Conservation (phyloP, 345 rosid species). For the Nasturtium officinale region DNA sequence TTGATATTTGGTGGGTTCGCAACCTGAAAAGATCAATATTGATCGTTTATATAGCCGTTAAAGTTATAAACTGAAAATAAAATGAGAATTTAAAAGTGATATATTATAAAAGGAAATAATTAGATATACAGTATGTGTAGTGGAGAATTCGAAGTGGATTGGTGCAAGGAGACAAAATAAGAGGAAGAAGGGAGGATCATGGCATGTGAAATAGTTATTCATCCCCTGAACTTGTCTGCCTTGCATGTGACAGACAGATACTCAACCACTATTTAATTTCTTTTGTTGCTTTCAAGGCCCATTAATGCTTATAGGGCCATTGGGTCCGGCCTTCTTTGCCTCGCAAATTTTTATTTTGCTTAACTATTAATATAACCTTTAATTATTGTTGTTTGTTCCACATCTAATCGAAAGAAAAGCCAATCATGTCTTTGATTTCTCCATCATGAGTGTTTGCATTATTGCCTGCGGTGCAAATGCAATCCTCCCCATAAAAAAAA, state of each 20-base stretch:
- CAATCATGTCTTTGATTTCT: constrained; percentile 19
- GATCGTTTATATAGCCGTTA: constrained; percentile 27
- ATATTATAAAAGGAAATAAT: neutral
- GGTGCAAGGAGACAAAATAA: constrained; percentile 34
- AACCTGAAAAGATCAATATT: constrained; percentile 12
- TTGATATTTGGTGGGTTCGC: constrained; percentile 21
- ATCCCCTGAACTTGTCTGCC: neutral
- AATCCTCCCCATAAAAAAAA: neutral
- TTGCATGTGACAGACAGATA: constrained; percentile 34
- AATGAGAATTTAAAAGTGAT: neutral
- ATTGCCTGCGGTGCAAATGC: constrained; percentile 22
- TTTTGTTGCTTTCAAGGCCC: constrained; percentile 38
- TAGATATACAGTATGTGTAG: constrained; percentile 14
- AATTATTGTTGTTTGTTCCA: constrained; percentile 26
- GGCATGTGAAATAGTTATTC: constrained; percentile 36
- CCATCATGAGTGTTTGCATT: neutral
- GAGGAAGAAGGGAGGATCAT: constrained; percentile 20
- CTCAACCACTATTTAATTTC: constrained; percentile 29
- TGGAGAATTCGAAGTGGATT: constrained; percentile 13
- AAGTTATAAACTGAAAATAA: neutral
- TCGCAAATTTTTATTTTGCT: neutral
- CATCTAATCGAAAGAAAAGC: neutral
- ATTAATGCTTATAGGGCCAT: constrained; percentile 31
- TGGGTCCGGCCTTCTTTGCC: constrained; percentile 26
- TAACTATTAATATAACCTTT: neutral